Evolutionary conservation across 495 filamentous ascomycete species (phyloP).

Genomic region (Aspergillus bertholletiae): DNA sequence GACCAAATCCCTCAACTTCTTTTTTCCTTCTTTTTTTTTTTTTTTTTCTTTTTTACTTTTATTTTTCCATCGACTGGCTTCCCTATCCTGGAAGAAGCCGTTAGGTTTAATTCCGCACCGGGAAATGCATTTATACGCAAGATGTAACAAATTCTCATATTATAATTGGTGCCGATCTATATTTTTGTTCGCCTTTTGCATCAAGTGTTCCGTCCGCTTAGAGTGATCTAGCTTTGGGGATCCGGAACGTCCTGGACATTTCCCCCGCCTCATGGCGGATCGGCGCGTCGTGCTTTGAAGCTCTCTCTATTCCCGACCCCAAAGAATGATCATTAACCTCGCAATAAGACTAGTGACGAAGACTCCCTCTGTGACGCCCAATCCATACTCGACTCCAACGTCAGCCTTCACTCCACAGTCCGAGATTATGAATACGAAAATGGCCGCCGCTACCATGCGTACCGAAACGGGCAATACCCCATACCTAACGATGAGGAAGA

Average conservation of each 20-base stretch:
- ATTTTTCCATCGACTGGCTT: no score
- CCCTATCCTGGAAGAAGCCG: no score
- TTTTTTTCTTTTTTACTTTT: conserved; percentile 2
- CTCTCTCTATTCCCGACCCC: neutral
- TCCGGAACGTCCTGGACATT: no score
- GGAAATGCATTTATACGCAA: no score
- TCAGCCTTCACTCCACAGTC: conserved; percentile 45
- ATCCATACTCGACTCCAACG: conserved; percentile 37
- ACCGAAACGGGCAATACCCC: conserved; percentile 51
- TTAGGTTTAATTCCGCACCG: no score
- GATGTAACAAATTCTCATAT: no score
- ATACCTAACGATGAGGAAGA: conserved; percentile 61
- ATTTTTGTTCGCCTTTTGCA: no score
- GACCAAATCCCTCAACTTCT: neutral
- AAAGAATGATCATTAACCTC: neutral
- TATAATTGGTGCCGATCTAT: no score
- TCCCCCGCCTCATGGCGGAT: neutral
- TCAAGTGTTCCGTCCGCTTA: neutral
- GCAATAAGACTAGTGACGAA: conserved; percentile 36
- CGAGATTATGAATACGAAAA: conserved; percentile 53
- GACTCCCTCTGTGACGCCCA: conserved; percentile 36
- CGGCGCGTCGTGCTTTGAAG: neutral
- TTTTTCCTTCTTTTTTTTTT: neutral
- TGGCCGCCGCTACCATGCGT: conserved; percentile 60
- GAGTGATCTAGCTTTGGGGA: neutral